A percentile compares a stretch with the other conserved stretches of the same genome.
Conservation (phyloP, 2,329 filamentous ascomycete species). For the Calcarisporium arbuscula region DNA sequence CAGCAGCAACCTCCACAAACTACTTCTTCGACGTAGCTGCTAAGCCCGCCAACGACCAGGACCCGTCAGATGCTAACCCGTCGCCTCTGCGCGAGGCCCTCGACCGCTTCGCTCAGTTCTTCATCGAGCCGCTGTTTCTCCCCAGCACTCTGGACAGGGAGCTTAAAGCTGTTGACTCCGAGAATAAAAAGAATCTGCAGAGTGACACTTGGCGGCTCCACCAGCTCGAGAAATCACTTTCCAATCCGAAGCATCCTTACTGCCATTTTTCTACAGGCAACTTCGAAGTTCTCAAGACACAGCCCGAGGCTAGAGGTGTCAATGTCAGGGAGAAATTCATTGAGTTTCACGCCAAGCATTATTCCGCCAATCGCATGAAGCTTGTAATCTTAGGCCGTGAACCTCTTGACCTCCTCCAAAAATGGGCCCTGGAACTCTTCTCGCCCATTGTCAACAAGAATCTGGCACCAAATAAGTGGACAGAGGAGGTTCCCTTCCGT, state of each 20-base stretch:
- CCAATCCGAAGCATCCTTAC: slow-evolving; percentile 81
- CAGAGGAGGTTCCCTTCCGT: slow-evolving; percentile 42
- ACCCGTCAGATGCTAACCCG: slow-evolving; percentile 48
- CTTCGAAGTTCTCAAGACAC: slow-evolving; percentile 75
- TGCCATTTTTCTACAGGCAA: slow-evolving; percentile 91
- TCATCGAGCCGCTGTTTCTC: slow-evolving; percentile 80
- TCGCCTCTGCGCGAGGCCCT: slow-evolving; percentile 70
- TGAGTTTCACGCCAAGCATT: slow-evolving; percentile 81
- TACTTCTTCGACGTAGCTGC: slow-evolving; percentile 96
- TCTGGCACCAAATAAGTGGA: slow-evolving; percentile 55
- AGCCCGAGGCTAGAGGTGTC: slow-evolving; percentile 71
- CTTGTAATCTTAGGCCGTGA: slow-evolving; percentile 80
- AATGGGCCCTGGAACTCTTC: slow-evolving; percentile 81
- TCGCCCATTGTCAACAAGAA: slow-evolving; percentile 76
- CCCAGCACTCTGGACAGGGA: slow-evolving; percentile 81
- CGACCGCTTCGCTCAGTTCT: slow-evolving; percentile 91
- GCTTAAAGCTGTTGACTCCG: slow-evolving; percentile 82
- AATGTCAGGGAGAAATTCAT: slow-evolving; percentile 90
- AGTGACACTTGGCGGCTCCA: slow-evolving; percentile 82
- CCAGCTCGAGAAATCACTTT: slow-evolving; percentile 82
- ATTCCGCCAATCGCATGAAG: slow-evolving; percentile 93
- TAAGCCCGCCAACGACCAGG: slow-evolving; percentile 57
- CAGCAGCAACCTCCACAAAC: slow-evolving; percentile 87
- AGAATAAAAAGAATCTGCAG: slow-evolving; percentile 97
- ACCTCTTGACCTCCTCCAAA: slow-evolving; percentile 71